phyloP scores from a whole-genome alignment of 1,139 yeast species.

The Zygotorulaspora mrakii region DNA sequence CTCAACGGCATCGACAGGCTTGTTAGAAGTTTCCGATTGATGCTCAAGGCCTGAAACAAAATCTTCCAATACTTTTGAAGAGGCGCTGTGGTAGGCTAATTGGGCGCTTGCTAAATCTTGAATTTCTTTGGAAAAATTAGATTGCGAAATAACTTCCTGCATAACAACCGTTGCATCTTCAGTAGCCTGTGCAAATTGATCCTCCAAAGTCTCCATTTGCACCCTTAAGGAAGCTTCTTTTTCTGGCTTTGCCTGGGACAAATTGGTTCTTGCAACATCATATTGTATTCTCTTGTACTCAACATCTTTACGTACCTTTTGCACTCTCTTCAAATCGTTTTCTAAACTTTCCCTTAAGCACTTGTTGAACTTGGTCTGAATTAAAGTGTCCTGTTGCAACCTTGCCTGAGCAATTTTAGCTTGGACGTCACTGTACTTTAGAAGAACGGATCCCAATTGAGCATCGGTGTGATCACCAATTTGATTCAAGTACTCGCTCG shows the following conservation, averaged over 20 bases:
- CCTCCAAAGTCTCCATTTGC: slow-evolving; percentile 81
- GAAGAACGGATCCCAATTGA: slow-evolving; percentile 46
- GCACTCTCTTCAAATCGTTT: slow-evolving; percentile 61
- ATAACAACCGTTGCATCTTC: slow-evolving; percentile 84
- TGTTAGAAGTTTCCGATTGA: slow-evolving; percentile 1
- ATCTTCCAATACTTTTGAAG: slow-evolving; percentile 63
- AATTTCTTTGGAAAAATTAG: slow-evolving; percentile 68
- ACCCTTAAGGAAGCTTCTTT: slow-evolving; percentile 73
- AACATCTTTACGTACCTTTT: slow-evolving; percentile 69
- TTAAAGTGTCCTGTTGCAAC: slow-evolving; percentile 75
- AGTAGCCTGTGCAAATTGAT: slow-evolving; percentile 84
- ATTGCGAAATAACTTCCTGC: slow-evolving; percentile 75
- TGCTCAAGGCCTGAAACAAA: slow-evolving; percentile 40
- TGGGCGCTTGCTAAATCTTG: slow-evolving; percentile 74
- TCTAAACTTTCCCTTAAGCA: slow-evolving; percentile 62
- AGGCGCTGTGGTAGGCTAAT: slow-evolving; percentile 76
- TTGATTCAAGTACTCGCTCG: slow-evolving; percentile 39
- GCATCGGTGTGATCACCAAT: slow-evolving; percentile 38
- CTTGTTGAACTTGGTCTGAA: slow-evolving; percentile 65
- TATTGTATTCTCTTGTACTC: slow-evolving; percentile 75
- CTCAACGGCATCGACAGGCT: not conserved
- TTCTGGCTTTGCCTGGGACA: slow-evolving; percentile 67
- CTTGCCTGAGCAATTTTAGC: slow-evolving; percentile 79
- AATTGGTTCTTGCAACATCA: slow-evolving; percentile 71
- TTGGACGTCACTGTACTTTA: slow-evolving; percentile 52